phyloP scores from a whole-genome alignment of 2,329 filamentous ascomycete genomes.

The Leptographium galeiforme region DNA sequence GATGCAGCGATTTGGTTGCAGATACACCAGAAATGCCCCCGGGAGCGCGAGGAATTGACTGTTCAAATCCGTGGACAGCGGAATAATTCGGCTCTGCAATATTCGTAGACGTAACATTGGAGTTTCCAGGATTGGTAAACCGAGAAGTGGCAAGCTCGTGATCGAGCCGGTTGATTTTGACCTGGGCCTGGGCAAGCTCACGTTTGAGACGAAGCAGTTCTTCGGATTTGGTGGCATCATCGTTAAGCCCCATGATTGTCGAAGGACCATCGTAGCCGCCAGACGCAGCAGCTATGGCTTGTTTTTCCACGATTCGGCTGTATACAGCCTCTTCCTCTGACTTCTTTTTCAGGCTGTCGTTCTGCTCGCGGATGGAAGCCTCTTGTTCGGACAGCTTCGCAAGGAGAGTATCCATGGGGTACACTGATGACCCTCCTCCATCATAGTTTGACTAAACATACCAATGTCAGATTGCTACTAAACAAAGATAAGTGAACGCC shows the following conservation, averaged over 20 bases:
- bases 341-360: constrained; percentile 32
- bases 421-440: constrained; percentile 19
- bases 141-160: constrained; percentile 54
- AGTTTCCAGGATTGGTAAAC: constrained; percentile 43
- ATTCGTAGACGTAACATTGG: constrained; percentile 34
- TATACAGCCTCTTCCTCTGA: not conserved
- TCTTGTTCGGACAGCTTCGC: constrained; percentile 64
- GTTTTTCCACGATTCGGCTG: constrained; percentile 26
- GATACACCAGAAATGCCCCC: constrained; percentile 10
- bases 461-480: not conserved
- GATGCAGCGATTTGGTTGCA: constrained; percentile 23
- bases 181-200: constrained; percentile 58
- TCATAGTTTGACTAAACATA: constrained; percentile 37
- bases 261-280: constrained; percentile 34
- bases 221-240: constrained; percentile 27
- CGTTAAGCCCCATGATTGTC: constrained; percentile 35
- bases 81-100: constrained; percentile 24
- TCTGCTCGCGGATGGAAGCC: constrained; percentile 43
- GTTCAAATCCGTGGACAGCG: not conserved
- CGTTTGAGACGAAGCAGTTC: constrained; percentile 57
- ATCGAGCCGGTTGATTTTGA: constrained; percentile 57
- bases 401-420: constrained; percentile 58
- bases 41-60: constrained; percentile 4
- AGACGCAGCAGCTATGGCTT: constrained; percentile 45
- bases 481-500: not conserved